phyloP scores from a whole-genome alignment of 2,329 filamentous ascomycete genomes.

The Venturia effusa region DNA sequence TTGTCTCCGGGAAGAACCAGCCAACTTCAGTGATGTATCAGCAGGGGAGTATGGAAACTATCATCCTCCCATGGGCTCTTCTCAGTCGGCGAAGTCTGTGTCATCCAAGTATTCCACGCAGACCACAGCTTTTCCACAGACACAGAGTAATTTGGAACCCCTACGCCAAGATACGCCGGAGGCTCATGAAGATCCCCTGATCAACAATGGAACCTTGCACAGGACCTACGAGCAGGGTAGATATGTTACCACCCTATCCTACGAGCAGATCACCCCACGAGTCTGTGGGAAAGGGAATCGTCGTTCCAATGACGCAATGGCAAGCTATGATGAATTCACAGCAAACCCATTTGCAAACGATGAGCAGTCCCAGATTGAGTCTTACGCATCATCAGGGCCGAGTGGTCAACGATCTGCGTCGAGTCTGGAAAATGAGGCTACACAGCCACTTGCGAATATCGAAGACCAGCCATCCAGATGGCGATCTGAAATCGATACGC shows the following conservation, averaged over 20 bases:
- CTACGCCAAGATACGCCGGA: neutral
- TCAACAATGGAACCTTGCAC: neutral
- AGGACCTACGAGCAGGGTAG: neutral
- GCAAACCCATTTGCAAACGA: neutral
- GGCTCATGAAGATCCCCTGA: neutral
- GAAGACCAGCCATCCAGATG: neutral
- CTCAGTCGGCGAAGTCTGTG: neutral
- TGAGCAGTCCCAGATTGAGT: neutral
- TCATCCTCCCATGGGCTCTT: neutral
- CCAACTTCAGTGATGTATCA: neutral
- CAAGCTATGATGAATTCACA: neutral
- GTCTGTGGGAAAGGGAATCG: too few relatives aligned
- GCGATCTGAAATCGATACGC: neutral
- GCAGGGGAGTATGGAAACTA: neutral
- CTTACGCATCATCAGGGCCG: neutral
- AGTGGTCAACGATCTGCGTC: neutral
- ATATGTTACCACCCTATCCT: neutral
- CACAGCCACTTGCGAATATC: neutral
- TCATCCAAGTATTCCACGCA: neutral
- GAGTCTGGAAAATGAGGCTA: neutral
- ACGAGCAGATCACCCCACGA: too few relatives aligned
- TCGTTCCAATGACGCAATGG: neutral
- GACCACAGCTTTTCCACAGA: neutral
- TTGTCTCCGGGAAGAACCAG: neutral
- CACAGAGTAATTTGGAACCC: neutral